Evolutionary conservation across 2,329 filamentous ascomycete genomes (phyloP), one percentile per base, ranked within the genome.

Genomic region (Dissoconium aciculare): DNA sequence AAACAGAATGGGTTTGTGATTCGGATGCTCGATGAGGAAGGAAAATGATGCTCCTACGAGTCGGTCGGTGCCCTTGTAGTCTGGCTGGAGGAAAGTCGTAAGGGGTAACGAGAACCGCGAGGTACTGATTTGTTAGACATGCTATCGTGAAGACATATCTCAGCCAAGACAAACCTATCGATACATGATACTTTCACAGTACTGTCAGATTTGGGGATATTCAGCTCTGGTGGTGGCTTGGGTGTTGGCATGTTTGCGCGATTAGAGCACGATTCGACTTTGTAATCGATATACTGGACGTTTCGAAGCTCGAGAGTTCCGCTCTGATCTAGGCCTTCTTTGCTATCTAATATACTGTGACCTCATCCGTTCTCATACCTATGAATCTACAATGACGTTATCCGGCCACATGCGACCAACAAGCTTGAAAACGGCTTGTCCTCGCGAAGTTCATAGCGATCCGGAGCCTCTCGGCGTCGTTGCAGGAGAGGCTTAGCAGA

Each of bases 21-120:
- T 53, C 0, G 54, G 48, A 32, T 68, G 63, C 32, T 63, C 54
- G 31, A 69, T 59, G 1, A 66, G 48, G 42, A 68, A 69, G 3
- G 57, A 57, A 43, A 56, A 58, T 1, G 57, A 52, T 2, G 62
- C 62, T 15, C 51, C 53, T 5, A 44, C 42, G 11, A 62, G 46
- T 10, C 50, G 35, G 1, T 48, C 46, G 15, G 53, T 49, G 12
- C 55, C 59, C 31, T 46, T 45, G 29, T 62, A 60, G 27, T 51
- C 46, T 3, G 57, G 53, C 27, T 58, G 52, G 15, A 60, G 45
- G 38, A 58, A 52, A 3, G 45, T 17, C 3, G 29, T 30, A 27
- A 51, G 51, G 10, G 45, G 42, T 10, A 55, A 32, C 15, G 43
- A 41, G 26, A 56, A 43, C 13, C 45, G 46, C n/a, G 42, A 42